Percentiles rank a stretch among this genome's conserved stretches.
phyloP scores from a whole-genome alignment of 768 basidiomycete genomes.

The Amanita phalloides region DNA sequence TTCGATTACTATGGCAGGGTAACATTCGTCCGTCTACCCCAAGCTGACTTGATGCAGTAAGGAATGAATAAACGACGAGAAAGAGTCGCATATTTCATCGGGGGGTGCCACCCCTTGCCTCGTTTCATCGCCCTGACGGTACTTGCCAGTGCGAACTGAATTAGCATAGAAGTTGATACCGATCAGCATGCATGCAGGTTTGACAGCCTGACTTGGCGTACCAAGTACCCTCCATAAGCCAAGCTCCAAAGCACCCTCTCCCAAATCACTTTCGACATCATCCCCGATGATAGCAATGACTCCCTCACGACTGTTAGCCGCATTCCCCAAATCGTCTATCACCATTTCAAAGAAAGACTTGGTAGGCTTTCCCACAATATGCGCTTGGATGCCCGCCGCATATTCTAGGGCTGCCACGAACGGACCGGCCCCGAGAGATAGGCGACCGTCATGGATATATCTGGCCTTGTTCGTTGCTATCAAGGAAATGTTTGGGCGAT shows the following conservation, averaged over 20 bases:
- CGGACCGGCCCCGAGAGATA: slow-evolving; percentile 62
- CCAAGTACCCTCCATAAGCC: slow-evolving; percentile 56
- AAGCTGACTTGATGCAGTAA: slow-evolving; percentile 15
- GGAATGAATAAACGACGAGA: slow-evolving; percentile 43
- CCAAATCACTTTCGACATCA: slow-evolving; percentile 54
- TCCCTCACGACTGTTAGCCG: slow-evolving; percentile 4
- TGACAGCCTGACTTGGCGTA: slow-evolving; percentile 16
- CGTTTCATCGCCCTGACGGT: slow-evolving; percentile 47
- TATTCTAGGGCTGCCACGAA: slow-evolving; percentile 56
- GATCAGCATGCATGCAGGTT: not conserved
- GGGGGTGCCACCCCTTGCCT: slow-evolving; percentile 28
- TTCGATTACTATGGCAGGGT: not conserved
- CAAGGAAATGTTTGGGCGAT: slow-evolving; percentile 36
- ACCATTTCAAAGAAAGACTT: slow-evolving; percentile 48
- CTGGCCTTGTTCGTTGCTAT: slow-evolving; percentile 52
- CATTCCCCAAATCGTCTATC: slow-evolving; percentile 24
- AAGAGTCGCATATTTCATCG: slow-evolving; percentile 42
- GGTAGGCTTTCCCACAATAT: slow-evolving; percentile 56
- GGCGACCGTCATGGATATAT: slow-evolving; percentile 38
- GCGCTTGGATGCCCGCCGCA: slow-evolving; percentile 35
- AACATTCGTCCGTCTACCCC: not conserved
- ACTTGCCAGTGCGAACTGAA: slow-evolving; percentile 45
- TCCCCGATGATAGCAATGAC: slow-evolving; percentile 53
- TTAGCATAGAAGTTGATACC: not conserved
- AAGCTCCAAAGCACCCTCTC: slow-evolving; percentile 48